A percentile compares a stretch with the other conserved stretches of the same genome.
Evolutionary conservation across 306 rosid genomes (phyloP).

Genomic region (Ormosia semicastrata): DNA sequence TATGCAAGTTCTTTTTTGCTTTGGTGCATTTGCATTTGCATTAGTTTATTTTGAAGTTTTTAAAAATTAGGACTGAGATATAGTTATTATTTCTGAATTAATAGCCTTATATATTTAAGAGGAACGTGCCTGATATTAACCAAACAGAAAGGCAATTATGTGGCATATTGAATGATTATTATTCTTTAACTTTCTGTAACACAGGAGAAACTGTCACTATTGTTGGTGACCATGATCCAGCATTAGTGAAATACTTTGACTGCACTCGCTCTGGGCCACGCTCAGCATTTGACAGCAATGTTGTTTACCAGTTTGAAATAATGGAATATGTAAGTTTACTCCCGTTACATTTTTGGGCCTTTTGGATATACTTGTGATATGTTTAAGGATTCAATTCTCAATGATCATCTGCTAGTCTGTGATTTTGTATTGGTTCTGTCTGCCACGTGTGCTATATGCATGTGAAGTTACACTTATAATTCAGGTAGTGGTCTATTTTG

Average conservation of each 20-base stretch:
- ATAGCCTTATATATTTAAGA: not conserved
- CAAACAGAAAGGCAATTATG: not conserved
- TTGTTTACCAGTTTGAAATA: constrained; percentile 78
- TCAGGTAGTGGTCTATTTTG: constrained; percentile 1
- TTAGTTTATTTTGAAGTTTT: not conserved
- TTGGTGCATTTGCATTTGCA: not conserved
- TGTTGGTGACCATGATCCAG: constrained; percentile 88
- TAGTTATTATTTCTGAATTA: not conserved
- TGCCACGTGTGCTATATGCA: not conserved
- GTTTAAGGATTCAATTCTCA: not conserved
- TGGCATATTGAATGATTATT: not conserved
- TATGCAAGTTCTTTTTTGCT: not conserved
- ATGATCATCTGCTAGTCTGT: not conserved
- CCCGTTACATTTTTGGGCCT: not conserved
- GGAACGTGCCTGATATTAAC: not conserved
- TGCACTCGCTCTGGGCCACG: constrained; percentile 58
- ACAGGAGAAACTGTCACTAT: constrained; percentile 88
- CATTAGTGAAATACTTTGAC: constrained; percentile 77
- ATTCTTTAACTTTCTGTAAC: not conserved
- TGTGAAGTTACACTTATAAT: constrained; percentile 2
- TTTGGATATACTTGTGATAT: constrained; percentile 2
- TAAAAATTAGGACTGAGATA: not conserved
- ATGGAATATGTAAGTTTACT: constrained; percentile 90
- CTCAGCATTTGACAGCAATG: constrained; percentile 54
- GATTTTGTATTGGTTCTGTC: constrained; percentile 13